Evolutionary conservation across 768 basidiomycete genomes (phyloP), one percentile per base, ranked within the genome.

Genomic region (Podaxis mareebaensis): DNA sequence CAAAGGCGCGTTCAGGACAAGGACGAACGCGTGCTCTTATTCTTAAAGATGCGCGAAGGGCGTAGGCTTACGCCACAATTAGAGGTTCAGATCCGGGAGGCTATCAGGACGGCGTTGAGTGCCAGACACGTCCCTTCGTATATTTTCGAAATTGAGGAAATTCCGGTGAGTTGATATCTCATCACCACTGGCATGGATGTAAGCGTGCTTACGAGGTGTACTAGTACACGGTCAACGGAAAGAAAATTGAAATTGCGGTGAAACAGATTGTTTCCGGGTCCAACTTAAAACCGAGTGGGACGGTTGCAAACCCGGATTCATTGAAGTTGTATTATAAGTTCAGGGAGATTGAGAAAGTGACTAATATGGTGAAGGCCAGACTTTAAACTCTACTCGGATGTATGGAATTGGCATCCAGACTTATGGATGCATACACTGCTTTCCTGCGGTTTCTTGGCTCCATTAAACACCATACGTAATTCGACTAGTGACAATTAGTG

Each of bases 191-290:
- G 30, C 24, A 2, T 28, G 13, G 49, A 22, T 55, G 3, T 44
- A 20, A 38, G 20, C 39, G 51, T 54, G 12, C 28, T 53, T 4
- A 61, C 20, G 55, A 56, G 36, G 30, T 53, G 30, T 48, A 48
- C 48, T 61, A 91, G 90, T 90, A 90, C 66, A 91, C 89, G 0
- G 85, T 90, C 8, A 91, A 90, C 54, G 85, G 85, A 10, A 92
- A 91, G 79, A 91, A 90, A 70, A 89, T 91, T 48, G 90, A 91
- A 74, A 90, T 91, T 30, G 89, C 87, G 2, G 86, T 91, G 55
- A 91, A 91, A 72, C 88, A 90, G 68, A 88, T 91, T 61, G 80
- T 91, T 46, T 90, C 88, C n/a, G 89, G 89, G 1, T 77, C 78
- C 11, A 78, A 83, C 62, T 65, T 90, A 48, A 79, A 84, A 67